phyloP scores from a whole-genome alignment of 768 basidiomycete species.

The Boletus eberwhitei region DNA sequence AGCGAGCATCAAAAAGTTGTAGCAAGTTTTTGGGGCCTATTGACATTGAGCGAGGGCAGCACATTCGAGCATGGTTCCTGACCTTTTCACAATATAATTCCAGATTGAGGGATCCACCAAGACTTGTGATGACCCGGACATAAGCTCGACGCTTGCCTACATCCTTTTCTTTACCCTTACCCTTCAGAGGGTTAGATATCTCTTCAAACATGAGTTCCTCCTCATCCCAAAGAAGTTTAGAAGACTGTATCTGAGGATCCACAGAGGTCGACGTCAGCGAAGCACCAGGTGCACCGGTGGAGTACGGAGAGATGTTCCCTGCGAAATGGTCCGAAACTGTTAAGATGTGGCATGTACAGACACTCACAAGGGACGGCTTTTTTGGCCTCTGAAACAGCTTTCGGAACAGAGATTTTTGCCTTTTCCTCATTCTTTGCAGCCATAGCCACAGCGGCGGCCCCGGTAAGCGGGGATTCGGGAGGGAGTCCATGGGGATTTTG shows the following conservation, averaged over 20 bases:
- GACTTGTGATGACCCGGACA: conserved; percentile 90
- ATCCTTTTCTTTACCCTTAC: conserved; percentile 92
- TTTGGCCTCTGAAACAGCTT: conserved; percentile 42
- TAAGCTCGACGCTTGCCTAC: conserved; percentile 90
- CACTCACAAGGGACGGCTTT: conserved; percentile 63
- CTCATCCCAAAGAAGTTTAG: conserved; percentile 95
- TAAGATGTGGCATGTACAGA: background rate
- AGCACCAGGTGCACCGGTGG: conserved; percentile 85
- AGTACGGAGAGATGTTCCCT: conserved; percentile 94
- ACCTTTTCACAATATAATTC: conserved; percentile 91
- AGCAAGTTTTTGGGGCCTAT: conserved; percentile 96
- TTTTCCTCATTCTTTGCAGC: conserved; percentile 34
- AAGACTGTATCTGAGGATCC: conserved; percentile 61
- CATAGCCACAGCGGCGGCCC: conserved; percentile 27
- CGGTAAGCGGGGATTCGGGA: conserved; percentile 45
- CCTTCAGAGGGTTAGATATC: conserved; percentile 72
- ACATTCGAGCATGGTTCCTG: background rate
- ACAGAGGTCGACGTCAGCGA: conserved; percentile 92
- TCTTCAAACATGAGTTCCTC: conserved; percentile 99
- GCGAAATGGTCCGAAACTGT: conserved; percentile 1
- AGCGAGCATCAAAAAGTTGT: conserved; percentile 96
- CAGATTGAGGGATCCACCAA: conserved; percentile 83
- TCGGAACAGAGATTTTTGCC: conserved; percentile 28
- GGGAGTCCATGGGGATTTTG: conserved; percentile 86
- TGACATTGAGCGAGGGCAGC: background rate